A percentile compares a stretch with the other conserved stretches of the same genome.
These are phyloP conservation scores for Oligophagozyma castellii DNA, from an alignment of 1,139 yeast species.

Conservation along the genomic window DNA sequence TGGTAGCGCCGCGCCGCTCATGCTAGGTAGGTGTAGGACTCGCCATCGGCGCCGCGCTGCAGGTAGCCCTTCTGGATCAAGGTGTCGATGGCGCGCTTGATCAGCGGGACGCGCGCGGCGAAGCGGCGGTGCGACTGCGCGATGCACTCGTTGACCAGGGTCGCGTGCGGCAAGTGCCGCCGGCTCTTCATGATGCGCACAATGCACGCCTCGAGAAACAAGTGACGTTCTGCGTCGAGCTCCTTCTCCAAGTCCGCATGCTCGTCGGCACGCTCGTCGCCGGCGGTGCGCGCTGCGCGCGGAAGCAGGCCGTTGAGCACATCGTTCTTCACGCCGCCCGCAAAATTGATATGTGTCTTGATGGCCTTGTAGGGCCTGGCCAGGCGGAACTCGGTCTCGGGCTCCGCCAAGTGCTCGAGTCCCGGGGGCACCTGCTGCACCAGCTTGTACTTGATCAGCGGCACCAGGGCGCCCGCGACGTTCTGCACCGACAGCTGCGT, in stretches of 20 bases:
- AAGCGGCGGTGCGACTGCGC: slow-evolving; percentile 78
- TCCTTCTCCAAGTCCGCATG: slow-evolving; percentile 74
- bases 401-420: slow-evolving; percentile 32
- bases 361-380: slow-evolving; percentile 78
- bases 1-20: slow-evolving; percentile 7
- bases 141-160: slow-evolving; percentile 75
- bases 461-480: slow-evolving; percentile 62
- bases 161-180: slow-evolving; percentile 63
- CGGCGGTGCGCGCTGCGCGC: slow-evolving; percentile 1
- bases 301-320: slow-evolving; percentile 12
- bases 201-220: slow-evolving; percentile 81
- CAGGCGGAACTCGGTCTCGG: slow-evolving; percentile 52
- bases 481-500: slow-evolving; percentile 57
- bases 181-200: slow-evolving; percentile 96
- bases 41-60: slow-evolving; percentile 55
- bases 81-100: slow-evolving; percentile 74
- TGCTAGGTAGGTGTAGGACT: slow-evolving; percentile 71
- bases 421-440: slow-evolving; percentile 53
- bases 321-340: slow-evolving; percentile 70
- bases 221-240: slow-evolving; percentile 75
- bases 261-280: slow-evolving; percentile 29
- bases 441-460: slow-evolving; percentile 68
- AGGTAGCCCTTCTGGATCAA: slow-evolving; percentile 80
- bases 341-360: slow-evolving; percentile 73
- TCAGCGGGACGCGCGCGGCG: slow-evolving; percentile 72